phyloP scores from a whole-genome alignment of 352 stramenopile species.

The Peronosclerospora sorghi region DNA sequence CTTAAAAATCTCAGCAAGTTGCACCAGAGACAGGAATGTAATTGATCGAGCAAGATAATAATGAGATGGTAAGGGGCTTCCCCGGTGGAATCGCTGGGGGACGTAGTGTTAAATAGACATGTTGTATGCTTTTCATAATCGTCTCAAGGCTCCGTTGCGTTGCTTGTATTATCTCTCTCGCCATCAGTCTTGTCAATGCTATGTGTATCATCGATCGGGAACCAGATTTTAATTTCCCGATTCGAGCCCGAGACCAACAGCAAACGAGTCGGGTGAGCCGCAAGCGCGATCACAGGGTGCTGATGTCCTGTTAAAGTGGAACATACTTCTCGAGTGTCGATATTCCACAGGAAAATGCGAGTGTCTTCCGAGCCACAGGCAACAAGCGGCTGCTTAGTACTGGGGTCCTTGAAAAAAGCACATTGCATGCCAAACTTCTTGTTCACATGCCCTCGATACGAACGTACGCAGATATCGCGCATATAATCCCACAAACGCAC shows the following conservation, averaged over 20 bases:
- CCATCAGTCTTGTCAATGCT: slow-evolving; percentile 1
- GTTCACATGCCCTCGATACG: slow-evolving; percentile 69
- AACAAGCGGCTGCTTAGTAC: slow-evolving; percentile 34
- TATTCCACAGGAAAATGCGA: slow-evolving; percentile 87
- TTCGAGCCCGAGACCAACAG: slow-evolving; percentile 78
- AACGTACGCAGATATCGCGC: slow-evolving; percentile 45
- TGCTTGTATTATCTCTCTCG: slow-evolving; percentile 2
- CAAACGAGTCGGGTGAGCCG: slow-evolving; percentile 40
- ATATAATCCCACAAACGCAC: slow-evolving; percentile 88
- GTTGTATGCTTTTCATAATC: slow-evolving; percentile 17
- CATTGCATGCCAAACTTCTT: slow-evolving; percentile 82
- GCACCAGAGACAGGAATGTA: slow-evolving; percentile 29
- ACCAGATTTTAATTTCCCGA: slow-evolving; percentile 46
- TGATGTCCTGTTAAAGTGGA: slow-evolving; percentile 52
- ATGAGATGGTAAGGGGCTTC: slow-evolving; percentile 16
- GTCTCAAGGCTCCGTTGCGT: no score
- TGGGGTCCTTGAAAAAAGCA: slow-evolving; percentile 58
- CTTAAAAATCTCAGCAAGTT: slow-evolving; percentile 58
- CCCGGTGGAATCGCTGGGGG: slow-evolving; percentile 10
- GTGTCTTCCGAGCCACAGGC: slow-evolving; percentile 90
- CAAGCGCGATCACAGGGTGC: slow-evolving; percentile 84
- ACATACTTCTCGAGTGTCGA: slow-evolving; percentile 64
- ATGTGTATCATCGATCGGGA: slow-evolving; percentile 8
- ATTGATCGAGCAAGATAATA: slow-evolving; percentile 17
- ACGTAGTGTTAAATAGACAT: slow-evolving; percentile 44